Conservation (phyloP, 176 grass and related monocot genomes). For the Oryza nivara region DNA sequence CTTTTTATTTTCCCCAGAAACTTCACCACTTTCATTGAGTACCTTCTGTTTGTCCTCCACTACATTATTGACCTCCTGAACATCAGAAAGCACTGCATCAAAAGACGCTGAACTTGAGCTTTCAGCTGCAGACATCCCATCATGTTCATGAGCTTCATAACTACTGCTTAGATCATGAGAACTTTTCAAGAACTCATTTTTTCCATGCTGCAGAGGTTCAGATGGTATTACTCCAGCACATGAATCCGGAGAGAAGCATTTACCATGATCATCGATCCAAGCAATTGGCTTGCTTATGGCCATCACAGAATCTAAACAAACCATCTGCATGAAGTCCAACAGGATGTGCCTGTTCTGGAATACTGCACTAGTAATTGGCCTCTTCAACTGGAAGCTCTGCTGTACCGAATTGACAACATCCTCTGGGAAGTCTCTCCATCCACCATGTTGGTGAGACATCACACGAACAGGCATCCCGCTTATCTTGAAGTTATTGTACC, state of each 20-base stretch:
- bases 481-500: constrained; percentile 68
- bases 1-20: constrained; percentile 48
- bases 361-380: constrained; percentile 57
- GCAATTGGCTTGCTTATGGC: constrained; percentile 64
- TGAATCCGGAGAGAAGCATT: constrained; percentile 67
- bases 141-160: constrained; percentile 30
- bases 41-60: constrained; percentile 14
- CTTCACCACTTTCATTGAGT: constrained; percentile 27
- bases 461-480: constrained; percentile 72
- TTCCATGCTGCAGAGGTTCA: constrained; percentile 36
- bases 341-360: constrained; percentile 53
- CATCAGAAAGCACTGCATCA: constrained; percentile 54
- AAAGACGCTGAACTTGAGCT: constrained; percentile 69
- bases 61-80: constrained; percentile 48
- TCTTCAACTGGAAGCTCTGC: constrained; percentile 65
- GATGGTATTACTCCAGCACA: constrained; percentile 39
- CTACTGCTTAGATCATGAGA: constrained; percentile 18
- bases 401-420: constrained; percentile 53
- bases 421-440: constrained; percentile 82
- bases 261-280: constrained; percentile 78
- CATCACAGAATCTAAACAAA: constrained; percentile 59
- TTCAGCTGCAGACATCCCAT: constrained; percentile 51
- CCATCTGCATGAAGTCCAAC: constrained; percentile 79
- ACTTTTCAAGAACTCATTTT: constrained; percentile 9
- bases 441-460: constrained; percentile 64